Evolutionary conservation across 257 asterid species (phyloP), one percentile per base, ranked within the genome.

Genomic region (Fraxinus quadrangulata): DNA sequence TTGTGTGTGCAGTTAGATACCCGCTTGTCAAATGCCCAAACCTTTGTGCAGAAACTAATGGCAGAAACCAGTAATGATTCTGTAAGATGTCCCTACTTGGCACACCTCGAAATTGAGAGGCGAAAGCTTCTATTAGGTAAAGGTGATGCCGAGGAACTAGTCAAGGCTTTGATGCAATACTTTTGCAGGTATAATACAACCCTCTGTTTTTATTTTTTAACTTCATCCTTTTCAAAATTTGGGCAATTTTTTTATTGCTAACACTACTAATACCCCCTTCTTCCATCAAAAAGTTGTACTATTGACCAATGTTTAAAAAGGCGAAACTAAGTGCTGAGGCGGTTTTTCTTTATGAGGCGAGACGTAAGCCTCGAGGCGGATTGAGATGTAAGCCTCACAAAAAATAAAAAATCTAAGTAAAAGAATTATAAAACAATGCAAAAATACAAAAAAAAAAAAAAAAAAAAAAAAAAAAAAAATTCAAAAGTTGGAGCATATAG

Each of bases 31-130:
- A 78, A 79, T 82, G 98, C 98, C 3, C 86, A 88, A 76, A 76
- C 83, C 82, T 88, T 92, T 80, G 85, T 89, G 73, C 83, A 73
- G 49, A 91, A 89, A 83, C 79, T 96, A 78, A 82, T 87, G 82
- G 79, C 7, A 31, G 90, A 84, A 67, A 79, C 83, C 54, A 80
- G 78, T 77, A 81, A 82, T 78, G 84, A 73, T 79, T 81, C 94
- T 78, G 76, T 88, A 79, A 90, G 98, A 87, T 84, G 96, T 79
- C 98, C 96, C 13, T 78, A 85, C 87, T 81, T 93, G 90, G 99
- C 92, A 42, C 84, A 73, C 69, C 92, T 96, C 83, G 98, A 96
- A 89, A 90, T 96, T 79, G 97, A 87, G 81, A 91, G 92, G 82
- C 88, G 78, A 74, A 93, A 92, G 85, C 83, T 93, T 88, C 83